Base-by-base conservation (phyloP, 352 stramenopile genomes). In the Globisporangium carolinianum region DNA sequence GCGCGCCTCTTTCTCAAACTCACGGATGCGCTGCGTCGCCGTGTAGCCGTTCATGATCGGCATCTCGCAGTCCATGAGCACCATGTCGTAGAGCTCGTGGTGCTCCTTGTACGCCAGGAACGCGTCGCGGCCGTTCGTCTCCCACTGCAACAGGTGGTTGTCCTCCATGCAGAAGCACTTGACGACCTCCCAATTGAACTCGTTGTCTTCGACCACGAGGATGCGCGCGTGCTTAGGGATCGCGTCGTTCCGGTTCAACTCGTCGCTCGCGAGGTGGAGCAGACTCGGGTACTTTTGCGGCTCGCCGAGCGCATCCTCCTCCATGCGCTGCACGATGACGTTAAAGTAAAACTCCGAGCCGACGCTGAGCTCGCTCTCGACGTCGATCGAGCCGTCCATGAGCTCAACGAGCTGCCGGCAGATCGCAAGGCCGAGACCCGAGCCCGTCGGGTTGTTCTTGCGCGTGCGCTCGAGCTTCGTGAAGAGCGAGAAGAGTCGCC, bases 181-280 rank as follows among this genome's bases (percentile, higher is more conserved):
- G 46, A 95, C 83, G 6, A 95, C 84, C 68, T 95, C 84, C 86
- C 84, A 94, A 49, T 95, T 95, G 61, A 95, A 94, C 51, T 95
- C 84, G 49, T 95, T 95, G 65, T 95, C 86, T 72, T 95, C 86
- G 6, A 91, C 83, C 9, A 91, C 79, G 58, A 94, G 67, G 47
- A 94, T 91, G 0, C 81, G 73, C 46, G 83, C 83, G 58, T 89
- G 75, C 7, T 80, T 84, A 3, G 80, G 83, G 17, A 91, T 71
- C 24, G 24, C 48, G 48, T 68, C 66, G n/a, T 73, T 63, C 18
- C 51, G 51, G 37, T 15, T 43, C 14, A 55, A 37, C 10, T 41
- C 38, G 24, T 50, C 36, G 36, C 49, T 61, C 18, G 60, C 60
- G 17, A 61, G 35, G 18, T 58, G 54, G 24, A 86, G 55, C 24